A percentile compares a stretch with the other conserved stretches of the same genome.
Evolutionary conservation across 352 stramenopile species (phyloP).

Genomic region (Phytophthora nicotianae): DNA sequence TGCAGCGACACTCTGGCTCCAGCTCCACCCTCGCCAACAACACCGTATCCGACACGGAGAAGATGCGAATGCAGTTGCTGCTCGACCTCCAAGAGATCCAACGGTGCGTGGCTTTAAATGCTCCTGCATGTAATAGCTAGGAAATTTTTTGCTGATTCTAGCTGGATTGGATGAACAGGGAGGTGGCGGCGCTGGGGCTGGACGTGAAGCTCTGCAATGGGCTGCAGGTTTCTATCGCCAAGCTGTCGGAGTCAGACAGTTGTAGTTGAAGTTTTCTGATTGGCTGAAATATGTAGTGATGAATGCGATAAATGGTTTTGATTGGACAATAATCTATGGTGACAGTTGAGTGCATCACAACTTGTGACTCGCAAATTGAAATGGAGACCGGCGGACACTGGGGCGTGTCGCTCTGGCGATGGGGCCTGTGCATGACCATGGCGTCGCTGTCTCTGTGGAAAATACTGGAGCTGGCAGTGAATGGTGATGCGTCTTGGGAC

Average conservation of each 20-base stretch:
- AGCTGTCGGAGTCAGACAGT: conserved; percentile 32
- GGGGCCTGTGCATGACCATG: conserved; percentile 60
- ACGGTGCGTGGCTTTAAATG: conserved; percentile 41
- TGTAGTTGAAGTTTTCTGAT: conserved; percentile 38
- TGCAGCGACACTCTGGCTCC: conserved; percentile 58
- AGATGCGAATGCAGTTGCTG: conserved; percentile 83
- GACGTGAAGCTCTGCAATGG: conserved; percentile 42
- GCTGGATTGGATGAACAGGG: conserved; percentile 33
- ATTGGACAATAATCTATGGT: conserved; percentile 41
- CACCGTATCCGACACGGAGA: conserved; percentile 78
- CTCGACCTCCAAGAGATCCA: conserved; percentile 80
- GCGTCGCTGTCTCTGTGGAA: conserved; percentile 79
- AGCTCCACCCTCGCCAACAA: conserved; percentile 27
- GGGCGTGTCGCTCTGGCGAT: conserved; percentile 58
- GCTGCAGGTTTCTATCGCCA: conserved; percentile 29
- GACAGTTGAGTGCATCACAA: conserved; percentile 27
- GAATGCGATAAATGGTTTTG: conserved; percentile 17
- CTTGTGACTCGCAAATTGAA: too few relatives aligned
- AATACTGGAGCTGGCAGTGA: conserved; percentile 49
- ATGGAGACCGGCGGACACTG: conserved; percentile 40
- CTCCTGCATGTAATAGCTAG: background rate
- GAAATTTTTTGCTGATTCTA: conserved; percentile 11
- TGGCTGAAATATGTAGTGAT: conserved; percentile 42
- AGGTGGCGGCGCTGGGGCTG: conserved; percentile 55
- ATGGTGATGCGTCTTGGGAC: conserved; percentile 12